Percentiles rank a stretch among this genome's conserved stretches.
phyloP scores from a whole-genome alignment of 2,329 filamentous ascomycete species.

The Colletotrichum cereale region DNA sequence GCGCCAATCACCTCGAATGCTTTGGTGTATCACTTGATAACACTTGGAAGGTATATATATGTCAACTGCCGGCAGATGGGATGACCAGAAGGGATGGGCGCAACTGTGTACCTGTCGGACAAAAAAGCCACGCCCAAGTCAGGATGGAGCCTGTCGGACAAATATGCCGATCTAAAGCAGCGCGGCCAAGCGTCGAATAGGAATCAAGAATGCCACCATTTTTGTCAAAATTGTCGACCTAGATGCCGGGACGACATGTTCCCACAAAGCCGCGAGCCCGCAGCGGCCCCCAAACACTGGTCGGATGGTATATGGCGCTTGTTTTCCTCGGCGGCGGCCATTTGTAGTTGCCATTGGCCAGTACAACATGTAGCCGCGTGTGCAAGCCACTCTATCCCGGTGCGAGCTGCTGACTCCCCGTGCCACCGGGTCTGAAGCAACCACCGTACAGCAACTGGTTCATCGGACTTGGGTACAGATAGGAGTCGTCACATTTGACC shows the following conservation, averaged over 20 bases:
- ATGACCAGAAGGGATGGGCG: background rate
- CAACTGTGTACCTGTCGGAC: background rate
- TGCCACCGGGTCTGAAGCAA: too few species aligned
- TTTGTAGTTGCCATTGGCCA: background rate
- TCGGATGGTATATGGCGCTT: conserved; percentile 7
- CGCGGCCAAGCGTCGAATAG: background rate
- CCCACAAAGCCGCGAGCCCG: background rate
- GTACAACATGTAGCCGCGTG: fast-evolving
- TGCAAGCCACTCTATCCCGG: conserved; percentile 14
- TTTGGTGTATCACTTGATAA: background rate
- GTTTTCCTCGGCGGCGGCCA: background rate
- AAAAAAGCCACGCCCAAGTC: background rate
- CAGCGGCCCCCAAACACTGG: background rate
- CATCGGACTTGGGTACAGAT: too few species aligned
- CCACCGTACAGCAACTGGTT: too few species aligned
- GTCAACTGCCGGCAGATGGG: background rate
- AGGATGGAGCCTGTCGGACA: background rate
- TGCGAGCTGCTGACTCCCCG: background rate
- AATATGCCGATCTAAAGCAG: background rate
- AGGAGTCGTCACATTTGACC: background rate
- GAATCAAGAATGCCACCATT: fast-evolving
- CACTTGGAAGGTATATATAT: background rate
- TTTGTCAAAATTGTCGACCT: background rate
- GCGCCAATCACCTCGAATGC: background rate
- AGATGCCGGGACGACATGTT: background rate